Base-by-base conservation (phyloP, 1,139 yeast genomes). In the Saccharomyces uvarum region DNA sequence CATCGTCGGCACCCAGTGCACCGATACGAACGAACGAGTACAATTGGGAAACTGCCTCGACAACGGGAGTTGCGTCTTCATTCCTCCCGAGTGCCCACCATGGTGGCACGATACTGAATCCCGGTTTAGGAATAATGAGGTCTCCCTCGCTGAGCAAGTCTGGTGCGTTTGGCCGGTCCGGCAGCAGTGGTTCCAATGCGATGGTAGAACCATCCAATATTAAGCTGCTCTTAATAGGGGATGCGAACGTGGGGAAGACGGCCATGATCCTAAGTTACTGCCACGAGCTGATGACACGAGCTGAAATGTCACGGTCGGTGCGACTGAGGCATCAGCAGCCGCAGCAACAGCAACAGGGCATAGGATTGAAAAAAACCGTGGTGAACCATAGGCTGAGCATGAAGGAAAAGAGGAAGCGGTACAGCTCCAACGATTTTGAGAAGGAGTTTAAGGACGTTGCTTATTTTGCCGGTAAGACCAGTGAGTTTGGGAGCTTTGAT, bases 241-340 rank as follows among this genome's bases (percentile, higher is more conserved):
- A 74, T 50, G 73, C 77, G 1, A 74, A 75, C 9, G 77, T 75
- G 3, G 78, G 78, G 1, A 75, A 75, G 57, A 72, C 76, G 2
- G 77, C 77, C 1, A 64, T 75, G 58, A 70, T 75, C 4, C 56
- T 74, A n/a, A 70, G 73, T 26, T 75, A 73, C 54, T 73, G 74
- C 56, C 70, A 73, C 53, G 75, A 73, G 48, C 54, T 69, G 16
- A 66, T 68, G 13, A 63, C 70, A 1, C 58, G 58, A 47, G 58
- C 62, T 3, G 69, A 65, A 50, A 54, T 60, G 27, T 56, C 38
- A n/a, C 49, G 52, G 21, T 52, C 58, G 11, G 54, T 57, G 57
- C 47, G 50, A 24, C 33, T 38, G 49, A 28, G 48, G 21, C 44
- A 26, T 47, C 49, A 48, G 13, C 44, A 38, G 44, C 26, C 26